Evolutionary conservation across 2,329 filamentous ascomycete genomes (phyloP).

Genomic region (Dissoconium aciculare): DNA sequence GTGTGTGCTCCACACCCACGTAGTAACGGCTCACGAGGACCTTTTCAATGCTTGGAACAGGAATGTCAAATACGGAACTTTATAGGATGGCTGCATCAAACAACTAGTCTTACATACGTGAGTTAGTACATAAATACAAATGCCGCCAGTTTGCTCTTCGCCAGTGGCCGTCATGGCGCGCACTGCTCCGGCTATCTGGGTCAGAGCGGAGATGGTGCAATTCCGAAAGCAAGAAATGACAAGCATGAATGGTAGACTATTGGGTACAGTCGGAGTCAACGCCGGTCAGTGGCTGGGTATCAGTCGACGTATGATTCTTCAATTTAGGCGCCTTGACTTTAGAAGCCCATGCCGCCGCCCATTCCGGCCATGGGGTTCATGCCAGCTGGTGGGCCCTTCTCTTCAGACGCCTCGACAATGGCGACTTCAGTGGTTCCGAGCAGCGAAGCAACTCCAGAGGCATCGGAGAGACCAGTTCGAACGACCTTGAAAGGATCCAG

Average conservation of each 20-base stretch:
- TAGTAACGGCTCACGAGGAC: no score
- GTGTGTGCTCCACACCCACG: no score
- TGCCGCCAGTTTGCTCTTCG: no score
- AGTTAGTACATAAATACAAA: no score
- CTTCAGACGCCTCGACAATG: constrained; percentile 88
- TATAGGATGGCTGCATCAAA: no score
- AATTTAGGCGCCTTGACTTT: constrained; percentile 6
- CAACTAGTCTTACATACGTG: no score
- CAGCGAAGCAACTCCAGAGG: constrained; percentile 88
- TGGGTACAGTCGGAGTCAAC: constrained; percentile 8
- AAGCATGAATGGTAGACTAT: constrained; percentile 1
- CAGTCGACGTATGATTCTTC: constrained; percentile 2
- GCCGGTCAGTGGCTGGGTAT: neutral
- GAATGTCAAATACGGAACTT: no score
- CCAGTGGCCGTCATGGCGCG: no score
- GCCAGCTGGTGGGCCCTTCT: constrained; percentile 52
- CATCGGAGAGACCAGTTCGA: constrained; percentile 85
- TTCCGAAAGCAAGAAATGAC: no score
- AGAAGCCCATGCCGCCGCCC: constrained; percentile 45
- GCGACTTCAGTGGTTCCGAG: constrained; percentile 97
- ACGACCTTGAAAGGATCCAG: constrained; percentile 99
- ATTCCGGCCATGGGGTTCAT: constrained; percentile 41
- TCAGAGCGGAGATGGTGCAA: no score
- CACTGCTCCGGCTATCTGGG: no score
- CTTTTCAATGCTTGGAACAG: no score